phyloP scores from a whole-genome alignment of 2,329 filamentous ascomycete species.

The Fusarium torreyae region DNA sequence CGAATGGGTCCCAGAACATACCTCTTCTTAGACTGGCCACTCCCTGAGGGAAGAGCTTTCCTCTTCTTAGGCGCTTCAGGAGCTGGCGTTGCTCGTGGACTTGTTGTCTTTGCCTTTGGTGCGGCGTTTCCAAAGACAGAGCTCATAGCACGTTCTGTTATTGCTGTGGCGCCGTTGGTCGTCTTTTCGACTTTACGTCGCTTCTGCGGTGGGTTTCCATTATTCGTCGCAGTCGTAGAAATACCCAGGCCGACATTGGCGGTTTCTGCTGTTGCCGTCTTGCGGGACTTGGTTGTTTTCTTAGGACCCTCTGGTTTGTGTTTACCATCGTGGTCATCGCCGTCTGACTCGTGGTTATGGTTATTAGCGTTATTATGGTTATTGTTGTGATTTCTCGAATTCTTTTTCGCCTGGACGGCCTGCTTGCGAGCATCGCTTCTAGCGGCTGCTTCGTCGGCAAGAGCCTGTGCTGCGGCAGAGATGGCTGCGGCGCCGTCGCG shows the following conservation, averaged over 20 bases:
- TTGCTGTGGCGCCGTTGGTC: slow-evolving; percentile 61
- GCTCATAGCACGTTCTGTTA: slow-evolving; percentile 80
- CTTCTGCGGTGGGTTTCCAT: slow-evolving; percentile 75
- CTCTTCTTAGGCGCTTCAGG: slow-evolving; percentile 80
- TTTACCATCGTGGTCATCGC: slow-evolving; percentile 76
- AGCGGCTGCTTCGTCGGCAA: slow-evolving; percentile 87
- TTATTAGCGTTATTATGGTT: slow-evolving; percentile 33
- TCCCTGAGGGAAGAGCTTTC: slow-evolving; percentile 75
- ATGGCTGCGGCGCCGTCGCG: slow-evolving; percentile 85
- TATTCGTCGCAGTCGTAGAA: slow-evolving; percentile 66
- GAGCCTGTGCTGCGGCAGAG: slow-evolving; percentile 80
- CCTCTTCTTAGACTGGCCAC: slow-evolving; percentile 85
- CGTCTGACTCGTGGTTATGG: slow-evolving; percentile 77
- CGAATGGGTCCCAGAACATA: slow-evolving; percentile 58
- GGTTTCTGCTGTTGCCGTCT: slow-evolving; percentile 67
- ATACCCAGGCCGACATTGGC: slow-evolving; percentile 76
- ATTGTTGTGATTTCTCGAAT: slow-evolving; percentile 70
- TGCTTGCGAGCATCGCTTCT: slow-evolving; percentile 89
- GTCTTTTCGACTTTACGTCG: slow-evolving; percentile 85
- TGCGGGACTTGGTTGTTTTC: slow-evolving; percentile 78
- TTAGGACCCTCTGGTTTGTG: slow-evolving; percentile 68
- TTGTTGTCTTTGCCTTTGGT: slow-evolving; percentile 73
- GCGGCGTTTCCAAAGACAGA: slow-evolving; percentile 65
- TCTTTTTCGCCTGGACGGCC: slow-evolving; percentile 82
- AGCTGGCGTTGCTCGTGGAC: slow-evolving; percentile 77